Evolutionary conservation across 2,329 filamentous ascomycete genomes (phyloP).

Genomic region (Chaetomium sp.): DNA sequence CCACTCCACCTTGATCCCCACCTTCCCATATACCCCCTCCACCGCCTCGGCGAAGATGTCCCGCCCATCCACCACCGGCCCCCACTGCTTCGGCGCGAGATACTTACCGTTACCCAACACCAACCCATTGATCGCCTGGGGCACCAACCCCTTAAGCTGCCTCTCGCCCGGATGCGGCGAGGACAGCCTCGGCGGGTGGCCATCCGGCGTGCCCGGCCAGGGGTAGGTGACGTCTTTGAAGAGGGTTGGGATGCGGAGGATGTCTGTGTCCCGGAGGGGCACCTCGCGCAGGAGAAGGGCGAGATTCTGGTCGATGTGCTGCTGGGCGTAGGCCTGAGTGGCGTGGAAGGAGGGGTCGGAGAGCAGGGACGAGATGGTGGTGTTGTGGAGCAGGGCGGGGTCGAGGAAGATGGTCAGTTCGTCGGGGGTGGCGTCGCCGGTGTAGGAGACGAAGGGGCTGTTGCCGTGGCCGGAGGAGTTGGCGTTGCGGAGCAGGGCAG

Average conservation of each 20-base stretch:
- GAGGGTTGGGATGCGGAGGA: slow-evolving; percentile 21
- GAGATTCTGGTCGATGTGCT: slow-evolving; percentile 12
- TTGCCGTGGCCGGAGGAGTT: slow-evolving; percentile 10
- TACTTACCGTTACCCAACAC: slow-evolving; percentile 20
- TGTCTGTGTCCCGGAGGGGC: not conserved
- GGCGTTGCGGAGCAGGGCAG: not conserved
- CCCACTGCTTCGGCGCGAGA: slow-evolving; percentile 20
- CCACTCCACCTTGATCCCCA: slow-evolving; percentile 14
- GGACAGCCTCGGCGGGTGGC: not conserved
- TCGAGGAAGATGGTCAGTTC: slow-evolving; percentile 9
- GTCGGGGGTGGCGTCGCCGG: slow-evolving; percentile 16
- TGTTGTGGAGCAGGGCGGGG: slow-evolving; percentile 10
- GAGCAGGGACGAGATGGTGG: slow-evolving; percentile 13
- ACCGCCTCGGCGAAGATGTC: slow-evolving; percentile 17
- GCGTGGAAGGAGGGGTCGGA: not conserved
- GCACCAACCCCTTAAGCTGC: slow-evolving; percentile 14
- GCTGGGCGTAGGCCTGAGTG: slow-evolving; percentile 17
- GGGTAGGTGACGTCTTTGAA: slow-evolving; percentile 17
- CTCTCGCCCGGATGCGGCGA: not conserved
- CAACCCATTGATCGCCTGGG: slow-evolving; percentile 20
- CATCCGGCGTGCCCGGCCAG: slow-evolving; percentile 5
- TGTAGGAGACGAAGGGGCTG: slow-evolving; percentile 12
- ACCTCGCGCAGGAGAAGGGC: slow-evolving; percentile 14
- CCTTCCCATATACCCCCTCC: slow-evolving; percentile 11
- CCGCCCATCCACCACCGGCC: slow-evolving; percentile 13